Evolutionary conservation across 2,329 filamentous ascomycete species (phyloP).

Genomic region (Paramyrothecium sp.): DNA sequence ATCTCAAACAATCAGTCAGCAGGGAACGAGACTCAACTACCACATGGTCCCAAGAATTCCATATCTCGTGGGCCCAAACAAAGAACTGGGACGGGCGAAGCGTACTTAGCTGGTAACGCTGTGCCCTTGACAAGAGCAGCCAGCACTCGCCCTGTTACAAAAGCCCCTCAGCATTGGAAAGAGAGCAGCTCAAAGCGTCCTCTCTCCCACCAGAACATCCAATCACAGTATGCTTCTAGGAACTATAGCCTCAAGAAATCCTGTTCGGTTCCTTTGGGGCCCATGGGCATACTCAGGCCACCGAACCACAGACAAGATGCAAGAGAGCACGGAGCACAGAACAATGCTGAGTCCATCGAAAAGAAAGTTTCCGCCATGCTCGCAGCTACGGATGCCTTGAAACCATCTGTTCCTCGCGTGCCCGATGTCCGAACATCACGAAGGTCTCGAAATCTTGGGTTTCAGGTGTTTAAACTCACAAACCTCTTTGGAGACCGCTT

Average conservation of each 20-base stretch:
- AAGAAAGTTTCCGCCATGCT: conserved; percentile 35
- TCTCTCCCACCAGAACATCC: conserved; percentile 9
- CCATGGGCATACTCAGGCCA: neutral
- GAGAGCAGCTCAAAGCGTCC: conserved; percentile 12
- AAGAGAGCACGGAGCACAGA: neutral
- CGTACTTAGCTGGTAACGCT: neutral
- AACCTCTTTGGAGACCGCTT: too few relatives aligned
- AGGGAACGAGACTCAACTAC: too few relatives aligned
- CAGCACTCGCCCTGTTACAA: conserved; percentile 8
- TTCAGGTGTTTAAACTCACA: conserved; percentile 22
- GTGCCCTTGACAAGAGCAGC: conserved; percentile 3
- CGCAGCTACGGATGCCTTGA: conserved; percentile 31
- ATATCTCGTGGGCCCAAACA: too few relatives aligned
- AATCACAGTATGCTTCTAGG: conserved; percentile 15
- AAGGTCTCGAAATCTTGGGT: conserved; percentile 24
- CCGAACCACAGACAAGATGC: neutral
- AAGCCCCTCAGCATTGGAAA: conserved; percentile 11
- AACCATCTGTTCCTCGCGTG: conserved; percentile 19
- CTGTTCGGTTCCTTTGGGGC: neutral
- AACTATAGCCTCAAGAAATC: conserved; percentile 8
- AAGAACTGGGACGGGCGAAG: too few relatives aligned
- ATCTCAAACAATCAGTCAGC: too few relatives aligned
- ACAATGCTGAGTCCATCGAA: conserved; percentile 23
- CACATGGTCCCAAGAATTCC: too few relatives aligned
- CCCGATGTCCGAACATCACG: conserved; percentile 15